Conservation (phyloP, 2,329 filamentous ascomycete genomes). For the Penicillium sp. region DNA sequence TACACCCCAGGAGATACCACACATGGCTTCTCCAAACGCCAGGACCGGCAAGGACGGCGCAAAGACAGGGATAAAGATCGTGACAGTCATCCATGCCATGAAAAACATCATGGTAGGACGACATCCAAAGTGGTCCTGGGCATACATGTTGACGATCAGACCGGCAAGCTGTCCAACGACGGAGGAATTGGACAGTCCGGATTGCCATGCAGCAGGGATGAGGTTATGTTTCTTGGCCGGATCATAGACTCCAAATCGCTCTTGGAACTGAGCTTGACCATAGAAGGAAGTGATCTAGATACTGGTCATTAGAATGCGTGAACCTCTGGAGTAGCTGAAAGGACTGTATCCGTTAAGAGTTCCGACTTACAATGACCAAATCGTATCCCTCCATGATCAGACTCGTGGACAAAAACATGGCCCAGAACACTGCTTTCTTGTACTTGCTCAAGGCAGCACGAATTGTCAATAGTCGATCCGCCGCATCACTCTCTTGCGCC, state of each 20-base stretch:
- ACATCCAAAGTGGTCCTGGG: conserved; percentile 33
- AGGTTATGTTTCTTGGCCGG: neutral
- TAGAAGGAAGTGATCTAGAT: conserved; percentile 3
- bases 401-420: conserved; percentile 31
- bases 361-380: conserved; percentile 17
- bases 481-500: conserved; percentile 23
- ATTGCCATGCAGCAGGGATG: conserved; percentile 35
- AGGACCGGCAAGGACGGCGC: neutral
- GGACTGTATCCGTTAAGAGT: neutral
- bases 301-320: neutral
- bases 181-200: conserved; percentile 27
- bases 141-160: conserved; percentile 28
- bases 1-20: conserved; percentile 1
- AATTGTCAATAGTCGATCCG: conserved; percentile 34
- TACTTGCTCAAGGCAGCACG: conserved; percentile 29
- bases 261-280: neutral
- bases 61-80: conserved; percentile 22
- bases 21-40: conserved; percentile 2
- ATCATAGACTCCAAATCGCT: neutral
- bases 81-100: conserved; percentile 14
- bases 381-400: conserved; percentile 37
- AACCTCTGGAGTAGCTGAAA: neutral
- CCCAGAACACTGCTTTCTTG: conserved; percentile 36
- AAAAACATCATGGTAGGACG: conserved; percentile 29
- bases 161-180: conserved; percentile 26